Evolutionary conservation across 2,329 filamentous ascomycete species (phyloP), one percentile per base, ranked within the genome.

Genomic region (Botrytis tulipae): DNA sequence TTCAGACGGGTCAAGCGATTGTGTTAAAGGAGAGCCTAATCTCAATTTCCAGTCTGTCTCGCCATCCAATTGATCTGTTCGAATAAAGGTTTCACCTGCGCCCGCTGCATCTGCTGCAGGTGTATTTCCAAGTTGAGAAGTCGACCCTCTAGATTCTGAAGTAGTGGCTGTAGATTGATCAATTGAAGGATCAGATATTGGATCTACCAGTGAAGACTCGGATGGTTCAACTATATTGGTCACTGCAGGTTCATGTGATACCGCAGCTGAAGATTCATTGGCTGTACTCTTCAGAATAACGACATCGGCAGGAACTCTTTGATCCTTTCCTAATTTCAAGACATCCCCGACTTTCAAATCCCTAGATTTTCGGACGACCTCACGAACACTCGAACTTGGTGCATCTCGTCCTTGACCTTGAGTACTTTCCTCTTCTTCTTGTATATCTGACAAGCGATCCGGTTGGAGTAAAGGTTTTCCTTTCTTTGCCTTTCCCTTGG

Each of bases 21-120:
- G 96, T 0, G 95, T 95, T 40, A 98, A 83, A 0, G 93, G 90
- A 20, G 94, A 96, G 1, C 96, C 94, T 51, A 98, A 83, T 44
- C 97, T 91, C 73, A 99, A 85, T 83, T 99, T 99, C 97, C 96
- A 99, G 80, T 99, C 96, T 0, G 96, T 99, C 84, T 99, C 96
- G 78, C 96, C 96, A 80, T 99, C 96, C 16, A 99, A 87, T 81
- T 99, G 96, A 82, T 99, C 96, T 2, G 97, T 99, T 74, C 96
- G 89, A 80, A 99, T 98, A 80, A 99, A 99, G 0, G 95, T 95
- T 83, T 99, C 97, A 42, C 94, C 94, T 54, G 78, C 76, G 61
- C 80, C 81, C 22, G 70, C 77, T 44, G 77, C 79, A 74, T 80
- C 79, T 25, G 78, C 77, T 14, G 80, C 75, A 37, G 78, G 76